Base-by-base conservation (phyloP, 768 basidiomycete species). In the Leccinum pellstonianum region DNA sequence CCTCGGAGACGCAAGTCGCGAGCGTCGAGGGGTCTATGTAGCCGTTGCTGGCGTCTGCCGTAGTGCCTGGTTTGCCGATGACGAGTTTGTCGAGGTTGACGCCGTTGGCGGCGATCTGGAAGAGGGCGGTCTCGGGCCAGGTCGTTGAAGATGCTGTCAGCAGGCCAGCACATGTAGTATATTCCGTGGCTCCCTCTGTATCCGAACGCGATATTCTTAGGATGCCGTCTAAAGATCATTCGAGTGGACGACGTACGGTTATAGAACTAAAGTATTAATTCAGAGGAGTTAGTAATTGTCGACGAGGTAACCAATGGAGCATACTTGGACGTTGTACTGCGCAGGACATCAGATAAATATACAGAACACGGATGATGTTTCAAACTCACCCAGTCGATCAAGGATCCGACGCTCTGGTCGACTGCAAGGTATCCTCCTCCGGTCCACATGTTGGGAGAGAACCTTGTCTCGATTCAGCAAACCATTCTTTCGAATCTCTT, bases 91-190 rank as follows among this genome's bases (percentile, higher is more conserved):
- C 62, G 14, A 79, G 70, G 1, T 77, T 58, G 5, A 84, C 75
- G 9, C 81, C 81, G 52, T 69, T 75, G 8, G 76, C 77, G n/a
- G 79, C 67, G 66, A 85, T 83, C 68, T 84, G 80, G 72, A 84
- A 80, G 7, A 80, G 71, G 0, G 88, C 79, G 0, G 86, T 80
- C 41, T 85, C 56, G 8, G 89, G 90, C 84, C 84, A 90, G 43
- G 75, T 70, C 56, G 71, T 77, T 4, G 86, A 85, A 7, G 87
- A 89, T 1, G 79, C 69, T 4, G 76, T 83, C 51, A 91, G 73
- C 29, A 93, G 81, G 41, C 79, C 80, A 21, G 68, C 53, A 68
- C 87, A 90, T 29, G 84, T 86, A 6, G 84, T 85, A 68, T 88
- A 90, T 66, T 87, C 87, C 14, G 73, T 73, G 19, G 75, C 64